phyloP scores from a whole-genome alignment of 495 filamentous ascomycete species.

The Hyaloscypha hepaticicola region DNA sequence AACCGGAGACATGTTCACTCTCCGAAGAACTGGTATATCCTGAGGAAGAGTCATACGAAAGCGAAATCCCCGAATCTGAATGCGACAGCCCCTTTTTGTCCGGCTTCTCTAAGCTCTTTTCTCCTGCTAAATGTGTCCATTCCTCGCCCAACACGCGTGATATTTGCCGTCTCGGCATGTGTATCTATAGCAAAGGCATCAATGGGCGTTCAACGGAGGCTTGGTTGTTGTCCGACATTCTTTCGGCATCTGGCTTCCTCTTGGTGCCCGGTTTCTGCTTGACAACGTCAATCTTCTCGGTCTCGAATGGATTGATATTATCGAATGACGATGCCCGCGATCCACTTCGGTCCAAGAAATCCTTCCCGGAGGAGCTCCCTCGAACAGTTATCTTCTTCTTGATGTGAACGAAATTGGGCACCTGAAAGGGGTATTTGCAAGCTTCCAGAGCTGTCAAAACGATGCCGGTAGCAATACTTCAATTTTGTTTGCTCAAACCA shows the following conservation, averaged over 20 bases:
- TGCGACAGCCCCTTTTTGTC: conserved; percentile 5
- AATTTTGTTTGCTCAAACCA: not conserved
- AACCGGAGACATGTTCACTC: not conserved
- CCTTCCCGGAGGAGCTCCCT: conserved; percentile 22
- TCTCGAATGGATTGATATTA: not conserved
- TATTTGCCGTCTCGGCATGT: not conserved
- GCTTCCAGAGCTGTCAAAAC: conserved; percentile 24
- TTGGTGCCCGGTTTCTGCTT: not conserved
- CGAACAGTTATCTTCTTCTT: conserved; percentile 11
- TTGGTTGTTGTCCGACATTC: not conserved
- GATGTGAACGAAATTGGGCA: conserved; percentile 11
- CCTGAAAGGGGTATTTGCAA: conserved; percentile 24
- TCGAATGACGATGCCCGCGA: conserved; percentile 13
- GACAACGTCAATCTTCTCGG: not conserved
- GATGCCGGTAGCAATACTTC: conserved; percentile 17
- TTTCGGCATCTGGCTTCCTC: conserved; percentile 10
- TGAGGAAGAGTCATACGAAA: conserved; percentile 12
- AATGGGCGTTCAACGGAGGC: conserved; percentile 9
- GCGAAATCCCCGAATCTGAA: conserved; percentile 19
- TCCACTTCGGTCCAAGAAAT: conserved; percentile 17
- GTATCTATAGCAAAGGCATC: conserved; percentile 8
- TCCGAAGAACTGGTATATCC: conserved; percentile 20
- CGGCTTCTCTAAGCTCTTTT: conserved; percentile 2
- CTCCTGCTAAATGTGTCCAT: conserved; percentile 15
- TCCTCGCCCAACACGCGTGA: conserved; percentile 20